Evolutionary conservation across 805 yeast genomes (phyloP).

Genomic region (Candida stauntonica): DNA sequence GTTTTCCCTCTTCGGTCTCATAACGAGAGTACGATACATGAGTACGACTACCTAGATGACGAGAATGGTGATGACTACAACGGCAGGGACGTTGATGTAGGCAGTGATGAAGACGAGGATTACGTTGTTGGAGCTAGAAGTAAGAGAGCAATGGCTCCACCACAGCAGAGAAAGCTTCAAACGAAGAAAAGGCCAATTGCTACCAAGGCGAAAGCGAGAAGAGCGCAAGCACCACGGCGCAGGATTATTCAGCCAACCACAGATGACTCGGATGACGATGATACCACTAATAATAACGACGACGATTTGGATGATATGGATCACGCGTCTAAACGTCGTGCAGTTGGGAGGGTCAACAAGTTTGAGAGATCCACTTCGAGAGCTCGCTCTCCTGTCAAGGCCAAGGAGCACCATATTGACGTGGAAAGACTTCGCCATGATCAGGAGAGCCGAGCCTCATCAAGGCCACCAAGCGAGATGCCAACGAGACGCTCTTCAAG

Average conservation of each 20-base stretch:
- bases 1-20: background rate
- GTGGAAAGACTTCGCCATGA: slow-evolving; percentile 18
- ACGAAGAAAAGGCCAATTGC: background rate
- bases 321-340: background rate
- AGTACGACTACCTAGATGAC: slow-evolving; percentile 4
- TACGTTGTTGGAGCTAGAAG: background rate
- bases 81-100: slow-evolving; percentile 9
- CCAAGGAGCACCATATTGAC: slow-evolving; percentile 15
- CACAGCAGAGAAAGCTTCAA: slow-evolving; percentile 1
- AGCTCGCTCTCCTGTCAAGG: slow-evolving; percentile 1
- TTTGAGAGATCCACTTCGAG: slow-evolving; percentile 7
- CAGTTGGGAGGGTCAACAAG: slow-evolving; percentile 9
- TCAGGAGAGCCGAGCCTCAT: slow-evolving; percentile 15
- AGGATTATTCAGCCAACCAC: slow-evolving; percentile 1
- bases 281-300: no score
- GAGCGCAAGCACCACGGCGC: slow-evolving; percentile 4
- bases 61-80: background rate
- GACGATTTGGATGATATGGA: background rate
- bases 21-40: slow-evolving; percentile 10
- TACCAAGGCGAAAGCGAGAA: slow-evolving; percentile 4
- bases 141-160: slow-evolving; percentile 1
- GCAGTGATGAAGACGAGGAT: slow-evolving; percentile 6
- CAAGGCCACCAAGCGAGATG: slow-evolving; percentile 4
- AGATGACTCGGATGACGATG: slow-evolving; percentile 7
- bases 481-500: slow-evolving; percentile 63